Evolutionary conservation across 305 asterid species (phyloP), one percentile per base, ranked within the genome.

Genomic region (Solanum hybrid): DNA sequence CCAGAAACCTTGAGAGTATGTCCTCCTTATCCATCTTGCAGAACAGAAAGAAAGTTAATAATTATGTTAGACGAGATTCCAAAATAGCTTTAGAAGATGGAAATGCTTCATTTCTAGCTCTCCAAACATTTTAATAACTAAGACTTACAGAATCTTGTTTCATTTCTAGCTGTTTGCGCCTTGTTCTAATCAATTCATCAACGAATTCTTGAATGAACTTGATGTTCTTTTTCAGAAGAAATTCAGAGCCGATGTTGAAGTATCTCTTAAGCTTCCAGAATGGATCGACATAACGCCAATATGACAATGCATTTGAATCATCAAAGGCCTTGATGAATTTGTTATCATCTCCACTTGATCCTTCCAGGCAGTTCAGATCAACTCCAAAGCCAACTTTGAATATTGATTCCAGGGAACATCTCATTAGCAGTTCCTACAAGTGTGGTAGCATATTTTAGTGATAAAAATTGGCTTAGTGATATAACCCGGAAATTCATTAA

Each of bases 321-420:
- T 96, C 99, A 66, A 95, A 94, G 15, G 98, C 98, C 91, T 92
- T 92, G 80, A 91, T 96, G 38, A 95, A 94, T 56, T 90, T 35
- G 31, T 85, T 92, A 22, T 94, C 95, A 86, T 93, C 94, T 40
- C 86, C 90, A 51, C 92, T 89, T 40, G 95, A 92, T 89, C 95
- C 96, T 12, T 91, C 89, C 14, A 95, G 36, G 90, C 95, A 93
- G 64, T 95, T 93, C 36, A 95, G 86, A 80, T 95, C 99, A 1
- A 95, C 95, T 76, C 97, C 99, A 76, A 96, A 95, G 9, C 97
- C 99, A 90, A 96, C 98, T 91, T 93, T 95, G 90, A 95, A 96
- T 86, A 96, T 94, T 0, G 98, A 95, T 72, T 96, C 98, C 87
- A 95, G 90, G 7, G 96, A 93, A 92, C 94, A 92, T 91, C 93